Evolutionary conservation across 164 flowering plant genomes (phyloP), one percentile per base, ranked within the genome.

Genomic region (Tetracentron sinense): DNA sequence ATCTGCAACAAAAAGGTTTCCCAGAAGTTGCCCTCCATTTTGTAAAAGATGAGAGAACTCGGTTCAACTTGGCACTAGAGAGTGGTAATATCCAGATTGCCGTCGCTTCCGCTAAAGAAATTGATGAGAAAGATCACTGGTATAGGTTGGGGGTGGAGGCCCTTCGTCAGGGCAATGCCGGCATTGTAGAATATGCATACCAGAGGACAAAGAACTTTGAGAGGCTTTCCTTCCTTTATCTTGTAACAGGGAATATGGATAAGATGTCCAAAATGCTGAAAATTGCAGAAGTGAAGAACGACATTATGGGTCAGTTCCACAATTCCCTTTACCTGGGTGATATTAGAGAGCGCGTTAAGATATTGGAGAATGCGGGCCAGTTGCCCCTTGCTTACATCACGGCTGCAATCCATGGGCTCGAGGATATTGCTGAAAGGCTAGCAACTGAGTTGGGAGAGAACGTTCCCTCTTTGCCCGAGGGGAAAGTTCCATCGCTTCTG

Each of bases 11-110:
- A 73, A 92, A 92, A 69, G 97, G 97, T 4, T 83, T 85, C 60
- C 97, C 97, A 14, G 96, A 88, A 73, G 96, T 90, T 54, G 97
- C 97, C 38, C 83, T 90, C 19, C 93, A 91, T 75, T 87, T 91
- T 65, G 97, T 88, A 56, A 91, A 84, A 69, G 95, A 91, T 75
- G 97, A 91, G 72, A 79, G 74, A 51, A 89, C 88, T 52, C 83
- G 94, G 7, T 89, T 89, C 76, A 85, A 87, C 66, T 72, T 91
- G 77, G 97, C 97, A 47, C 63, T 91, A 28, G 94, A 87, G 60
- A 89, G 97, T 75, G 97, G 97, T 17, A 91, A 89, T 69, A 87
- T 91, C 44, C 88, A 89, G 65, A 84, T 79, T 68, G 77, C 97
- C 30, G 91, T 89, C 74, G 96, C 89, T 49, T 84, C 96, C n/a